phyloP scores from a whole-genome alignment of 148 eudicot genomes.

The Amaranthus hypochondriacus region DNA sequence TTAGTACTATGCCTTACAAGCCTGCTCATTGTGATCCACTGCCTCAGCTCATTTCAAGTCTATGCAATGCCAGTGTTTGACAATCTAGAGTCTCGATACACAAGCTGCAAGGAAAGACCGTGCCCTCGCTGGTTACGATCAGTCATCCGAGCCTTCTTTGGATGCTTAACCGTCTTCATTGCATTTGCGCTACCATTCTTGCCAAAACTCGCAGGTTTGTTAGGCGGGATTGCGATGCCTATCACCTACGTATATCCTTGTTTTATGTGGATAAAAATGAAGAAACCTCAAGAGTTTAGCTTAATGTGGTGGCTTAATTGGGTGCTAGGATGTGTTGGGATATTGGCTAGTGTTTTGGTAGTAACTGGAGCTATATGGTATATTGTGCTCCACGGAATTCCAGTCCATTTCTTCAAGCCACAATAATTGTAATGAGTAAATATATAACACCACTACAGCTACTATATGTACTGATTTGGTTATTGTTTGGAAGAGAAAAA shows the following conservation, averaged over 20 bases:
- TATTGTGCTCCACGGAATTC: too few species aligned
- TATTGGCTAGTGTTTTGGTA: conserved; percentile 47
- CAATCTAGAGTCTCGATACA: conserved; percentile 62
- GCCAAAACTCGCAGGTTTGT: conserved; percentile 60
- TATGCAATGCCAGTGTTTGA: conserved; percentile 94
- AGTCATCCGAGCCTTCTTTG: conserved; percentile 49
- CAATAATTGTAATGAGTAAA: too few species aligned
- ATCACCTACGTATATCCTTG: conserved; percentile 9
- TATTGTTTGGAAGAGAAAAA: too few species aligned
- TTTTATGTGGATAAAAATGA: too few species aligned
- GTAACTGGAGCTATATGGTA: conserved; percentile 13
- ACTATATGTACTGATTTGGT: too few species aligned
- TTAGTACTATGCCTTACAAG: conserved; percentile 33
- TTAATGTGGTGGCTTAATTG: conserved; percentile 37
- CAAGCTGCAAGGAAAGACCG: conserved; percentile 50
- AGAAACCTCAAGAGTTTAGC: too few species aligned
- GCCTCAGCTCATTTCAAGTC: conserved; percentile 72
- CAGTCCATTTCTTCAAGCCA: too few species aligned
- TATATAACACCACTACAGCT: too few species aligned
- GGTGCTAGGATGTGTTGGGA: conserved; percentile 69
- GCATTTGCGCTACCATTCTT: conserved; percentile 73
- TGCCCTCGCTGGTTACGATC: conserved; percentile 64
- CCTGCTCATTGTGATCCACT: conserved; percentile 50
- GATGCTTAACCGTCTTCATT: conserved; percentile 65
- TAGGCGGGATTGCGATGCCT: conserved; percentile 75